Conservation (phyloP, 306 rosid genomes). For the Malus domestica region ASM211411v1 NC_041792.1:31105407-31105906, state of each 20-base stretch:
- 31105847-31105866: conserved; percentile 55
- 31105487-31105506: background rate
- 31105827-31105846: conserved; percentile 99
- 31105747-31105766: conserved; percentile 94
- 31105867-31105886: conserved; percentile 10
- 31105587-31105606: conserved; percentile 64
- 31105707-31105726: conserved; percentile 57
- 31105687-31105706: background rate
- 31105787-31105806: conserved; percentile 96
- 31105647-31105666: conserved; percentile 14
- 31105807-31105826: conserved; percentile 98
- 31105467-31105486: background rate
- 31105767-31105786: conserved; percentile 88
- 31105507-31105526: conserved; percentile 99
- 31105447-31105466: background rate
- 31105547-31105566: conserved; percentile 92
- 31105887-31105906: conserved; percentile 1
- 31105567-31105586: conserved; percentile 99
- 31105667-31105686: conserved; percentile 6
- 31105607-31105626: conserved; percentile 97
- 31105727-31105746: conserved; percentile 98
- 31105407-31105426: background rate
- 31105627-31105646: conserved; percentile 98
- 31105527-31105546: conserved; percentile 97
- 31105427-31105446: background rate